Evolutionary conservation across 1,284 basidiomycete species (phyloP), one percentile per base, ranked within the genome.

Genomic region (Vanrija sp.): DNA sequence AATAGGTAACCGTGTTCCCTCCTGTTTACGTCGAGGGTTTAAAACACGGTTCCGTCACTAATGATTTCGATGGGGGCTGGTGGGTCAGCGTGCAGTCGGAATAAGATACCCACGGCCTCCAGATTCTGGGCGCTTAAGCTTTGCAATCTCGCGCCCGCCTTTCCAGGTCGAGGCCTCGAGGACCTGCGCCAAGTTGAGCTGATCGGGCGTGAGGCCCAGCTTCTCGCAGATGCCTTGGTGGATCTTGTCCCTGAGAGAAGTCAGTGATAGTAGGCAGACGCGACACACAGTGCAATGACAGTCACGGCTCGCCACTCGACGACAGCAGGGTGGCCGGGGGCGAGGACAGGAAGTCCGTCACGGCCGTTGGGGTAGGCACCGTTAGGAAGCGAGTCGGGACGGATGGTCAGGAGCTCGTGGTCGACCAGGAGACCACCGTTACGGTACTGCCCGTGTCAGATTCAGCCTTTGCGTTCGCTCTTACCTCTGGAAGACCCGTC

Each of bases 251-350:
- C 90, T 93, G 69, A 8, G 7, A 19, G 34, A 34, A 34, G 34
- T 34, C 34, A 12, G 12, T 12, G 34, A 12, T 12, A 21, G 23
- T 25, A 51, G 14, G 50, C 34, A 15, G 34, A 34, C 9, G 34
- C 34, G 49, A 80, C 86, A 65, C 67, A 91, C 90, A 98, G 80
- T 67, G 88, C 84, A 57, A 96, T 87, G 39, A 98, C 89, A 0
- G 94, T 97, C 80, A 96, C 82, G 0, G 93, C 92, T 51, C 95
- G 81, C 93, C 94, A 96, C 77, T 98, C 94, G 42, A 97, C 86
- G 51, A 98, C 86, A 5, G 91, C 91, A 0, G 91, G 89, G 69
- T 94, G 90, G 82, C 15, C 80, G 74, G 39, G 89, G 78, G 43
- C 82, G 81, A 14, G 87, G 84, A 53, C 91, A 78, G 29, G 80